phyloP scores from a whole-genome alignment of 2,329 filamentous ascomycete species.

The Remersonia thermophila region DNA sequence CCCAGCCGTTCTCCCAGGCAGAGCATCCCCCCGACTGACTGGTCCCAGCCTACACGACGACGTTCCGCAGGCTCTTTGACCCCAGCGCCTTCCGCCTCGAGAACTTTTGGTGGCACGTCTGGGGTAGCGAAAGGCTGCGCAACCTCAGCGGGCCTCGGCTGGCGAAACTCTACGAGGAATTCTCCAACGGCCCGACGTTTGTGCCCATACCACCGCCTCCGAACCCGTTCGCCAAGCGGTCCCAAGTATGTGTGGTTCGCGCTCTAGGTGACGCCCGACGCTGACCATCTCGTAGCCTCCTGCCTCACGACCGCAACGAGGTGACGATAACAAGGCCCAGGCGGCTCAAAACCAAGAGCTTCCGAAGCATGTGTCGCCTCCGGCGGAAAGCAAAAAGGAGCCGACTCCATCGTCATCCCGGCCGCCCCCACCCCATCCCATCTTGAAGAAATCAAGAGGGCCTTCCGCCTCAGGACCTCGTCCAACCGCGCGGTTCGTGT shows the following conservation, averaged over 20 bases:
- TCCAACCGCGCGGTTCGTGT: constrained; percentile 49
- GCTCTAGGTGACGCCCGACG: background rate
- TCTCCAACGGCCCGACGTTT: constrained; percentile 45
- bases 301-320: constrained; percentile 10
- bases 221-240: constrained; percentile 41
- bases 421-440: constrained; percentile 40
- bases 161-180: constrained; percentile 43
- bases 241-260: constrained; percentile 28
- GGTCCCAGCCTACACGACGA: constrained; percentile 45
- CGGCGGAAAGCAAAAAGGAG: constrained; percentile 6
- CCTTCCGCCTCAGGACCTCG: constrained; percentile 40
- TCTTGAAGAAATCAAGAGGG: constrained; percentile 46
- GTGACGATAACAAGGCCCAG: constrained; percentile 4
- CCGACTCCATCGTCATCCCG: constrained; percentile 31
- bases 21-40: constrained; percentile 10
- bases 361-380: background rate
- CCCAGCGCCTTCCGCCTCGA: constrained; percentile 51
- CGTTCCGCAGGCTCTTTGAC: constrained; percentile 44
- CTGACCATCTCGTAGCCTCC: constrained; percentile 10
- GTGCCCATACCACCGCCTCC: constrained; percentile 42
- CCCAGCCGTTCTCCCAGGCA: background rate
- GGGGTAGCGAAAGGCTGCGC: constrained; percentile 43
- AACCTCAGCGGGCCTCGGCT: constrained; percentile 40
- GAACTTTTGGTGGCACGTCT: constrained; percentile 56
- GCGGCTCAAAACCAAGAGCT: constrained; percentile 1